Percentiles rank a stretch among this genome's conserved stretches.
Conservation (phyloP, 2,329 filamentous ascomycete species). For the Laburnicola sp. region DNA sequence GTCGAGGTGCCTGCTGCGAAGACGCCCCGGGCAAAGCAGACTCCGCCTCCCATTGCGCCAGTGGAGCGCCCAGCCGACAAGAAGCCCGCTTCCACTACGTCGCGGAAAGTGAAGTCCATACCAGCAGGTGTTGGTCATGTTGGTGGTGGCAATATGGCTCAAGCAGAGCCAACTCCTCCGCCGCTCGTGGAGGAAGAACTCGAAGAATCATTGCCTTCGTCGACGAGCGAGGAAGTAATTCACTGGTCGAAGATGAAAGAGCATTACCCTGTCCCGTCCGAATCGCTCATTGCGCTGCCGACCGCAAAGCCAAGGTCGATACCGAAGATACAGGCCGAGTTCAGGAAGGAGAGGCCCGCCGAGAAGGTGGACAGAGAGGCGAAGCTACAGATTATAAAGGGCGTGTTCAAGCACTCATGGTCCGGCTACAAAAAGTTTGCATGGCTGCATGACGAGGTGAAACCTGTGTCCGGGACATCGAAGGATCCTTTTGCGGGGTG, state of each 20-base stretch:
- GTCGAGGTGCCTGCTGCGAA: conserved; percentile 38
- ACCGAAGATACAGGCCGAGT: conserved; percentile 75
- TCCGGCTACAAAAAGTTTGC: conserved; percentile 76
- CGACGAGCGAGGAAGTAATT: conserved; percentile 40
- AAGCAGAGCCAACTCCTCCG: conserved; percentile 13
- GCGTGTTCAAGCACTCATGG: conserved; percentile 79
- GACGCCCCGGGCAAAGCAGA: conserved; percentile 25
- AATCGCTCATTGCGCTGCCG: conserved; percentile 75
- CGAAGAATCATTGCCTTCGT: conserved; percentile 5
- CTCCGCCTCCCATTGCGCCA: conserved; percentile 34
- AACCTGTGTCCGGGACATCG: conserved; percentile 67
- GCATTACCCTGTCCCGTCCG: conserved; percentile 73
- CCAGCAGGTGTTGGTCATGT: conserved; percentile 9
- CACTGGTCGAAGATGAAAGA: conserved; percentile 78
- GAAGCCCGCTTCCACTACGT: conserved; percentile 11
- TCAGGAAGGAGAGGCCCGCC: conserved; percentile 62
- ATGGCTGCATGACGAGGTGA: conserved; percentile 85
- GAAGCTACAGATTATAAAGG: conserved; percentile 68
- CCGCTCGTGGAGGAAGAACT: conserved; percentile 33
- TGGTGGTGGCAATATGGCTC: conserved; percentile 6
- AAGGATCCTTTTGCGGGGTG: conserved; percentile 88
- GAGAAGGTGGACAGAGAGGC: conserved; percentile 61
- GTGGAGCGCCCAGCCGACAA: conserved; percentile 23
- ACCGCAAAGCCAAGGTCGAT: conserved; percentile 69
- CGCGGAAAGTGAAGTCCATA: conserved; percentile 18